Evolutionary conservation across 805 yeast species (phyloP).

Genomic region (Groenewaldozyma salmanticensis): DNA sequence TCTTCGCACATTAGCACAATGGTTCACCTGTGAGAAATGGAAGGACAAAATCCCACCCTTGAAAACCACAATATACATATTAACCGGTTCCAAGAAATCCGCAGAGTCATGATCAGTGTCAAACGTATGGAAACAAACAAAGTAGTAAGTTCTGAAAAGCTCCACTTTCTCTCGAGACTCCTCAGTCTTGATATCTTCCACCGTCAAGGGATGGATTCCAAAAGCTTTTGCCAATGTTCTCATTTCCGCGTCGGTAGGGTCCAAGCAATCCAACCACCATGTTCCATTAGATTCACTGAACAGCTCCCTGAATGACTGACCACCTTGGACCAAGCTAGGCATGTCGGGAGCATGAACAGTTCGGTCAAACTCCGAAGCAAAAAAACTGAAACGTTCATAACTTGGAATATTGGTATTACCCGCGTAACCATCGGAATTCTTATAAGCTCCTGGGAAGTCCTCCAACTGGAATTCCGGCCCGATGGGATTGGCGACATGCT

Average conservation of each 20-base stretch:
- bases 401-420: background rate
- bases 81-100: constrained; percentile 62
- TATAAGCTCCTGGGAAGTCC: background rate
- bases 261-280: constrained; percentile 94
- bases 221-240: constrained; percentile 83
- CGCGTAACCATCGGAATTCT: background rate
- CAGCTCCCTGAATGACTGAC: constrained; percentile 54
- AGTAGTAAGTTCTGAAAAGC: constrained; percentile 78
- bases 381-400: constrained; percentile 57
- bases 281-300: constrained; percentile 66
- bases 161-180: constrained; percentile 97
- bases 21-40: constrained; percentile 49
- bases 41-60: constrained; percentile 49
- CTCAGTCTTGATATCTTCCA: constrained; percentile 94
- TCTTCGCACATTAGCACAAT: constrained; percentile 51
- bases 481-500: background rate
- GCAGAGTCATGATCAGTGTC: constrained; percentile 76
- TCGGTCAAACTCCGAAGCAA: constrained; percentile 71
- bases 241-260: constrained; percentile 95
- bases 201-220: constrained; percentile 95
- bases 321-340: constrained; percentile 54
- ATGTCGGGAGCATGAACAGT: constrained; percentile 86
- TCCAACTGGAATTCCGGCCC: background rate
- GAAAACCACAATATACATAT: constrained; percentile 53
- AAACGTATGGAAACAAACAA: constrained; percentile 95